These are phyloP conservation scores for Thraustotheca clavata DNA, from an alignment of 352 stramenopile genomes.

Conservation along the genomic window DNA sequence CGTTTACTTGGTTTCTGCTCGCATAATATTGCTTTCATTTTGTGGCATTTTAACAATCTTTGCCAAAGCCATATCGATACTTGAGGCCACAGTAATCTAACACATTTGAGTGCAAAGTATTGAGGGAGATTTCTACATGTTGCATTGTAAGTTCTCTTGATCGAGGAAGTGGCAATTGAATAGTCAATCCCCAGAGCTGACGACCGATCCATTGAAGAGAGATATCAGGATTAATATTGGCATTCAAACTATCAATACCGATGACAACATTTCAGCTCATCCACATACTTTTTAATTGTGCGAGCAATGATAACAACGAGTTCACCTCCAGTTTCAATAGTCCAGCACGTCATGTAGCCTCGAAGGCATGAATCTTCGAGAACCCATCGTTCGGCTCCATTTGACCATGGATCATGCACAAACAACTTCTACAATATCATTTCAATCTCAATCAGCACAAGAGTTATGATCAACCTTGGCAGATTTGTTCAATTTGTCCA, in stretches of 20 bases:
- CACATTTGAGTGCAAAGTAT: neutral
- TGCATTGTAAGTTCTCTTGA: slow-evolving; percentile 52
- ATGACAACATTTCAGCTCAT: neutral
- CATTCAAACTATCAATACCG: slow-evolving; percentile 12
- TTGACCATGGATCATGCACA: slow-evolving; percentile 30
- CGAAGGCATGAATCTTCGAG: slow-evolving; percentile 63
- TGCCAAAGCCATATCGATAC: slow-evolving; percentile 55
- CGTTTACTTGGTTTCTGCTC: too few relatives aligned
- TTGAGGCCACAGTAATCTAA: slow-evolving; percentile 37
- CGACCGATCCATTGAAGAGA: slow-evolving; percentile 69
- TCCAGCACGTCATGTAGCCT: slow-evolving; percentile 66
- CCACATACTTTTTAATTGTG: slow-evolving; percentile 20
- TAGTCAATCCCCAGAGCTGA: slow-evolving; percentile 60
- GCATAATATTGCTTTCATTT: neutral
- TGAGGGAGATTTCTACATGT: slow-evolving; percentile 23
- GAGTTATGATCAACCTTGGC: slow-evolving; percentile 6
- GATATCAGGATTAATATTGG: slow-evolving; percentile 54
- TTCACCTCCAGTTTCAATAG: slow-evolving; percentile 52
- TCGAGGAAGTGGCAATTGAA: slow-evolving; percentile 48
- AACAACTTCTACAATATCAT: slow-evolving; percentile 24
- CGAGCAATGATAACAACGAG: slow-evolving; percentile 49
- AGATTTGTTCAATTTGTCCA: slow-evolving; percentile 18
- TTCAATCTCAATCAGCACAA: neutral
- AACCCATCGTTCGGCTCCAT: slow-evolving; percentile 59
- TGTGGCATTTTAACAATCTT: slow-evolving; percentile 22